Base-by-base conservation (phyloP, 1,139 yeast species). In the Kodamaea sp. region DNA sequence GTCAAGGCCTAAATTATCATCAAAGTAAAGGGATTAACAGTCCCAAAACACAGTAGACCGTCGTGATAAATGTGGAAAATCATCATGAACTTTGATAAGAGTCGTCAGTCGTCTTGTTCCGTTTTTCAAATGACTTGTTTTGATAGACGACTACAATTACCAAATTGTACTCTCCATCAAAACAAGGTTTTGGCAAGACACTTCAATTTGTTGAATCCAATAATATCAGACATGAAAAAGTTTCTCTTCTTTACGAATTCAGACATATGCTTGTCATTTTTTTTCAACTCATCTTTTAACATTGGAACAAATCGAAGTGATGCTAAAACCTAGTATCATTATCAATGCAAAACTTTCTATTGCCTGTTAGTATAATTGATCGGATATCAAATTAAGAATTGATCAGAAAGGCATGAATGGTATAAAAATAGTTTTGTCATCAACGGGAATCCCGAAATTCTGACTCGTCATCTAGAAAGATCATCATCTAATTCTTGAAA, bases 261-360 rank as follows among this genome's bases (percentile, higher is more conserved):
- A 81, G 98, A 90, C 96, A 92, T 92, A 90, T 92, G 98, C 97
- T 90, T 92, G 98, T 90, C 97, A 69, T 64, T 69, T 66, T 66
- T 75, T 70, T 75, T 77, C 65, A 69, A 70, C 74, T 84, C 92
- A 85, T 84, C 92, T 69, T 76, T 55, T 78, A 57, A 39, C 35
- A 34, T 31, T 20, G 37, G 34, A 28, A 14, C 37, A 33, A 35
- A 41, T 40, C 44, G 47, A 46, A 45, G 71, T 55, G 29, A 38
- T 40, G 51, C 48, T 41, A 50, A 53, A 46, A 43, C 50, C 48
- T 34, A 25, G 15, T 11, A 15, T 22, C 25, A 11, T 22, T n/a
- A 12, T 22, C n/a, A n/a, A n/a, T n/a, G n/a, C n/a, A n/a, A 28
- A 13, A 22, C 21, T 26, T 15, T 24, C 15, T 10, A 12, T 11